Evolutionary conservation across 129 eudicot genomes (phyloP), one percentile per base, ranked within the genome.

Genomic region (Heracleum sosnowskyi): DNA sequence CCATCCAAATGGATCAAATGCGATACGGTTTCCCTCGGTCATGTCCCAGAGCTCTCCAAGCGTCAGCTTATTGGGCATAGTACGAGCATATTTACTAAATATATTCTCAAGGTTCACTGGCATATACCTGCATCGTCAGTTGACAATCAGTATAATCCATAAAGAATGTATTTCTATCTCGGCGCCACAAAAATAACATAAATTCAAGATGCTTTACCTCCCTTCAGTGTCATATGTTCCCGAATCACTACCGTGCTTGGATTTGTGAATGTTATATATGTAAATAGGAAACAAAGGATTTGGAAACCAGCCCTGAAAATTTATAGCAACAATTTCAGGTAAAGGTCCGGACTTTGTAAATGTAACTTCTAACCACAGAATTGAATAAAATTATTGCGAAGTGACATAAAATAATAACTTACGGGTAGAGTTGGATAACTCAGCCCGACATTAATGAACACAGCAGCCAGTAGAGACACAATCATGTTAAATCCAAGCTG

Each of bases 401-500:
- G 3, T 44, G 26, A 53, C 2, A 53, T 20, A 16, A 1, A 0
- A 3, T 12, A 0, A 37, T 11, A n/a, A 85, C 96, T 70, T 88
- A 93, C 98, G 31, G 96, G 97, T 29, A 91, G 89, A 47, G 98
- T 87, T 20, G 96, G 86, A 80, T 91, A 93, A 66, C 98, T 93
- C 90, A 93, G 60, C 5, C 78, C 97, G 1, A 80, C 47, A 75
- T 94, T 89, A 76, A 94, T 94, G 60, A 86, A n/a, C 9, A 91
- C 13, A 22, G 97, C 96, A 17, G 82, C 77, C 3, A 94, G 20
- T 24, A 90, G 70, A 13, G 97, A 91, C 16, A 77, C 84, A 24
- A 91, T 24, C 69, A 87, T 68, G 75, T 94, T 94, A 83, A 91
- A 94, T 49, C 98, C 98, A 18, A 94, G 44, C 69, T 84, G 77